phyloP scores from a whole-genome alignment of 768 basidiomycete genomes.

The Dendrothele bispora region DNA sequence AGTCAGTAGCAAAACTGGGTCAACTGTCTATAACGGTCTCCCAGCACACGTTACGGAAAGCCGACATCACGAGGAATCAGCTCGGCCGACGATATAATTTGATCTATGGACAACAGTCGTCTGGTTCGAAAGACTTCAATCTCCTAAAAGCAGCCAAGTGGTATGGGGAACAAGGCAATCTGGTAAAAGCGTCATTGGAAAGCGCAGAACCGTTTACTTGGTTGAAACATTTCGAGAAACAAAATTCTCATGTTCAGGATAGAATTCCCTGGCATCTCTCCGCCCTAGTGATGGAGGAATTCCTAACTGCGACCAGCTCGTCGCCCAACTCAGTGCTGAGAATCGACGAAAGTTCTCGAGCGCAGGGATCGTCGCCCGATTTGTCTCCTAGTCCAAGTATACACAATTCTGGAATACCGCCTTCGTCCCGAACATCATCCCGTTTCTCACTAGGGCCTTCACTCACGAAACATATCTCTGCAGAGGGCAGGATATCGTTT shows the following conservation, averaged over 20 bases:
- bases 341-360: too few species aligned
- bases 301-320: slow-evolving; percentile 46
- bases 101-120: slow-evolving; percentile 40
- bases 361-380: too few species aligned
- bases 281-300: slow-evolving; percentile 71
- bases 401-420: slow-evolving; percentile 11
- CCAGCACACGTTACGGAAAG: slow-evolving; percentile 60
- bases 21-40: slow-evolving; percentile 50
- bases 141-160: slow-evolving; percentile 56
- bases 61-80: slow-evolving; percentile 63
- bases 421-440: slow-evolving; percentile 33
- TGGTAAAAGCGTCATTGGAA: slow-evolving; percentile 54
- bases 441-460: slow-evolving; percentile 40
- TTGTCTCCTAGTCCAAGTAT: not conserved
- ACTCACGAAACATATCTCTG: slow-evolving; percentile 35
- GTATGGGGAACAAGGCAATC: slow-evolving; percentile 51
- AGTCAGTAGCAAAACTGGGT: slow-evolving; percentile 51
- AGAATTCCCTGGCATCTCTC: slow-evolving; percentile 64
- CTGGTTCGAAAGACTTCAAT: slow-evolving; percentile 34
- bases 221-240: slow-evolving; percentile 66
- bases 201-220: slow-evolving; percentile 71
- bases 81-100: slow-evolving; percentile 63
- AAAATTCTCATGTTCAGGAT: slow-evolving; percentile 24
- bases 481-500: slow-evolving; percentile 56
- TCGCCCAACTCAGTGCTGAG: too few species aligned